phyloP scores from a whole-genome alignment of 2,329 filamentous ascomycete genomes.

The Verticillium zaregamsianum region DNA sequence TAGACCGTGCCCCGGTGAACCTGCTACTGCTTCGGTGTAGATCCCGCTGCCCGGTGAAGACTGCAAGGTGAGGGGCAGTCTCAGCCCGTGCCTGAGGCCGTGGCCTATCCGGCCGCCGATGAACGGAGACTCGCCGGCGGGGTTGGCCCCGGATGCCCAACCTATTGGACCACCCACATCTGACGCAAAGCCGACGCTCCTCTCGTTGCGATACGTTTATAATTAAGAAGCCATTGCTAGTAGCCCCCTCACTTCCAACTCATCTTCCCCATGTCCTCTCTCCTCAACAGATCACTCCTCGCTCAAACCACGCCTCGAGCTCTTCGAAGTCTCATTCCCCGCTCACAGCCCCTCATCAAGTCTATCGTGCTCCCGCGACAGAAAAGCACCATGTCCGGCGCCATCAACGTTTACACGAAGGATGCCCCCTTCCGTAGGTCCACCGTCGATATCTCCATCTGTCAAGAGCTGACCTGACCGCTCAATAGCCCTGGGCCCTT shows the following conservation, averaged over 20 bases:
- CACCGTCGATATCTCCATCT: not conserved
- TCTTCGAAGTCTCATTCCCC: not conserved
- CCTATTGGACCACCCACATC: not conserved
- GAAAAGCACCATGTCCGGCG: conserved; percentile 17
- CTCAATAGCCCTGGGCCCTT: conserved; percentile 54
- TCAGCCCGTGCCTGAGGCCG: not conserved
- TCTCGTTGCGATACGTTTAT: not conserved
- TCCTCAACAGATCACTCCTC: conserved; percentile 10
- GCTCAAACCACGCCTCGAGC: conserved; percentile 3
- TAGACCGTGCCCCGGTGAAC: too few relatives aligned
- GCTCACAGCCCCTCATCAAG: conserved; percentile 1
- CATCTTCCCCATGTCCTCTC: conserved; percentile 8
- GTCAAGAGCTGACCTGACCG: conserved; percentile 8
- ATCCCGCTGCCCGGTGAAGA: not conserved
- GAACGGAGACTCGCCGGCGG: conserved; percentile 1
- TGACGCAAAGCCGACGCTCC: not conserved
- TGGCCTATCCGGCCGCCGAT: not conserved
- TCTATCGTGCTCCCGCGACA: not conserved
- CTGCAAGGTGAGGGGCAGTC: not conserved
- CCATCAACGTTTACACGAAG: conserved; percentile 50
- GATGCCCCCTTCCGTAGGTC: conserved; percentile 55
- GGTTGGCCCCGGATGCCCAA: not conserved
- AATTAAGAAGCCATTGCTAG: not conserved
- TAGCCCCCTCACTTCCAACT: not conserved
- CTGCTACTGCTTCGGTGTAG: not conserved